phyloP scores from a whole-genome alignment of 371 early-diverging fungal species.

The Mucor velutinosus region DNA sequence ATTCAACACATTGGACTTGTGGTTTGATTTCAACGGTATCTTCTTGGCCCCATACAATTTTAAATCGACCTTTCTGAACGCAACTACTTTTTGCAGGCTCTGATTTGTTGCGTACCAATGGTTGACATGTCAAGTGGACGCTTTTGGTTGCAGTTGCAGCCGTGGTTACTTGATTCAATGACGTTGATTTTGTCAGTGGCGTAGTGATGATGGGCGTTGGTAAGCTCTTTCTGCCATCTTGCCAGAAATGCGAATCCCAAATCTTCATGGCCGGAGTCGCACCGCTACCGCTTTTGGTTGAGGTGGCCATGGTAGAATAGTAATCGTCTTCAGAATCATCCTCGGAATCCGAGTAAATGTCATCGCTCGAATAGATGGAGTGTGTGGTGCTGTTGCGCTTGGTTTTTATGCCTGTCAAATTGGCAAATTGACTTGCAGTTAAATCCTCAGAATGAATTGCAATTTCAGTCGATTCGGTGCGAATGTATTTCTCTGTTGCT shows the following conservation, averaged over 20 bases:
- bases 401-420: slow-evolving; percentile 27
- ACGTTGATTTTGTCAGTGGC: not conserved
- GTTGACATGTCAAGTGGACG: slow-evolving; percentile 3
- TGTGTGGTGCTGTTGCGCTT: slow-evolving; percentile 5
- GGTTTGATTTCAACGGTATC: slow-evolving; percentile 4
- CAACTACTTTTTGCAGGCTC: slow-evolving; percentile 15
- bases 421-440: slow-evolving; percentile 30
- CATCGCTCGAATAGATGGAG: not conserved
- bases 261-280: slow-evolving; percentile 6
- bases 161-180: not conserved
- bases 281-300: not conserved
- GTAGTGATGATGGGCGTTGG: not conserved
- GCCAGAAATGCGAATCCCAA: slow-evolving; percentile 36
- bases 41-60: slow-evolving; percentile 37
- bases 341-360: not conserved
- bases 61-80: slow-evolving; percentile 46
- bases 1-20: slow-evolving; percentile 24
- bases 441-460: slow-evolving; percentile 26
- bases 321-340: slow-evolving; percentile 10
- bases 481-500: slow-evolving; percentile 28
- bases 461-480: slow-evolving; percentile 7
- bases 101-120: slow-evolving; percentile 10
- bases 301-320: not conserved
- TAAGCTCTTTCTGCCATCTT: slow-evolving; percentile 4
- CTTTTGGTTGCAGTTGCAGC: not conserved